These are phyloP conservation scores for Jacaranda copaia DNA, from an alignment of 257 asterid species.

Conservation along the genomic window DNA sequence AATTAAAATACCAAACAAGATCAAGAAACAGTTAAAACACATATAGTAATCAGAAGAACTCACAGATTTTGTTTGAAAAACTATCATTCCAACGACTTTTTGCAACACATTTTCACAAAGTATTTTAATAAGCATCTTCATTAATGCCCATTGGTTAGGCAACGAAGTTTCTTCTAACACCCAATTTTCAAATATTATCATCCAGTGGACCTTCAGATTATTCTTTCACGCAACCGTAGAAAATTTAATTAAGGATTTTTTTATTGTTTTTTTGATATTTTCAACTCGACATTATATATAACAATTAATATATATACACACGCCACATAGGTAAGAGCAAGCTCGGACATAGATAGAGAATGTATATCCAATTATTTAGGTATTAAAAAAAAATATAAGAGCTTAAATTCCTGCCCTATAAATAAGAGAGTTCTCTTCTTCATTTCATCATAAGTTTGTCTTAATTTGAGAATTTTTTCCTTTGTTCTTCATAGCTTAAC, in stretches of 20 bases:
- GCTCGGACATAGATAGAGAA: slow-evolving; percentile 18
- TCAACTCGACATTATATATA: neutral
- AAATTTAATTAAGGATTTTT: neutral
- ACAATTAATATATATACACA: neutral
- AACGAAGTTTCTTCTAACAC: slow-evolving; percentile 43
- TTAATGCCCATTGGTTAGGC: slow-evolving; percentile 54
- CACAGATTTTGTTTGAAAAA: slow-evolving; percentile 9
- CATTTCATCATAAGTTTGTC: neutral
- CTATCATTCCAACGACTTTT: slow-evolving; percentile 27
- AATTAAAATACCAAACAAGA: neutral
- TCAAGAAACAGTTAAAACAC: slow-evolving; percentile 32
- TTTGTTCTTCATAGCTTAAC: neutral
- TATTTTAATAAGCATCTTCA: slow-evolving; percentile 14
- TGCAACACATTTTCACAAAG: neutral
- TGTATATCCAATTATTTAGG: neutral
- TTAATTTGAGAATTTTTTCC: no score
- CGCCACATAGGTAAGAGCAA: neutral
- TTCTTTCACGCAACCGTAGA: slow-evolving; percentile 49
- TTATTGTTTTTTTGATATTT: neutral
- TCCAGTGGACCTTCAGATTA: slow-evolving; percentile 13
- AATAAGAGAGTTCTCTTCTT: slow-evolving; percentile 37
- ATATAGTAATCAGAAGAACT: slow-evolving; percentile 1
- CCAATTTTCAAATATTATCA: slow-evolving; percentile 15
- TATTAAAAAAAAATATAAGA: neutral
- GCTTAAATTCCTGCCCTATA: slow-evolving; percentile 21